phyloP scores from a whole-genome alignment of 1,139 yeast genomes.

The Lodderomyces margitis region DNA sequence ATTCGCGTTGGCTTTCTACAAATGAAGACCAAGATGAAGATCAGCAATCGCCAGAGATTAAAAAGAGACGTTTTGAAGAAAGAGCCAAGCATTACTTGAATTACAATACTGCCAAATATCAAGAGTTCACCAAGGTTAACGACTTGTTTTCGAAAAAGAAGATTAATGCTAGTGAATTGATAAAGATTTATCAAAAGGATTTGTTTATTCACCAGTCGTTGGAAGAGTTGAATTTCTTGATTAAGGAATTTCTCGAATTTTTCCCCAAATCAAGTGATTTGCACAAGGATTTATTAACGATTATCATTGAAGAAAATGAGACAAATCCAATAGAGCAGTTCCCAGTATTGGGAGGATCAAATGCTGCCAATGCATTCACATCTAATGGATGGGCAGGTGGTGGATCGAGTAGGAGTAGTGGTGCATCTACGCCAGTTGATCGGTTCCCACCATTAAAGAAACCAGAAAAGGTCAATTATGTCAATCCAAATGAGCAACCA shows the following conservation, averaged over 20 bases:
- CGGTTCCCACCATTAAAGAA: slow-evolving; percentile 55
- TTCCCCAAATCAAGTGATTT: slow-evolving; percentile 32
- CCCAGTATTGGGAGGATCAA: slow-evolving; percentile 33
- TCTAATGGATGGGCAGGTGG: slow-evolving; percentile 29
- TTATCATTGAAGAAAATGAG: slow-evolving; percentile 23
- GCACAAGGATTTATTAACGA: slow-evolving; percentile 24
- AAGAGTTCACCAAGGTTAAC: slow-evolving; percentile 51
- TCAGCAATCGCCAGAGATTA: slow-evolving; percentile 43
- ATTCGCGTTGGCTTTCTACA: slow-evolving; percentile 10
- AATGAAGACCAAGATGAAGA: slow-evolving; percentile 24
- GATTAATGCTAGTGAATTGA: slow-evolving; percentile 49
- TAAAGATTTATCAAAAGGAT: slow-evolving; percentile 42
- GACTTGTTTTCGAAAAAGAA: slow-evolving; percentile 45
- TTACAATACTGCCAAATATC: slow-evolving; percentile 48
- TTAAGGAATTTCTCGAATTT: slow-evolving; percentile 58
- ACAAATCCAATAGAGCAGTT: slow-evolving; percentile 23
- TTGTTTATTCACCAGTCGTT: slow-evolving; percentile 45
- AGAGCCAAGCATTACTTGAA: slow-evolving; percentile 77
- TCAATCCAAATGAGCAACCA: slow-evolving; percentile 23
- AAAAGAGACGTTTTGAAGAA: slow-evolving; percentile 70
- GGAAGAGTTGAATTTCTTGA: slow-evolving; percentile 51
- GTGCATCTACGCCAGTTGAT: slow-evolving; percentile 22
- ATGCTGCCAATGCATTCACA: slow-evolving; percentile 17
- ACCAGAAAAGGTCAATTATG: slow-evolving; percentile 26
- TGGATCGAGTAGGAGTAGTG: slow-evolving; percentile 4